Evolutionary conservation across 2,329 filamentous ascomycete genomes (phyloP), one percentile per base, ranked within the genome.

Genomic region (Amylocarpus encephaloides): DNA sequence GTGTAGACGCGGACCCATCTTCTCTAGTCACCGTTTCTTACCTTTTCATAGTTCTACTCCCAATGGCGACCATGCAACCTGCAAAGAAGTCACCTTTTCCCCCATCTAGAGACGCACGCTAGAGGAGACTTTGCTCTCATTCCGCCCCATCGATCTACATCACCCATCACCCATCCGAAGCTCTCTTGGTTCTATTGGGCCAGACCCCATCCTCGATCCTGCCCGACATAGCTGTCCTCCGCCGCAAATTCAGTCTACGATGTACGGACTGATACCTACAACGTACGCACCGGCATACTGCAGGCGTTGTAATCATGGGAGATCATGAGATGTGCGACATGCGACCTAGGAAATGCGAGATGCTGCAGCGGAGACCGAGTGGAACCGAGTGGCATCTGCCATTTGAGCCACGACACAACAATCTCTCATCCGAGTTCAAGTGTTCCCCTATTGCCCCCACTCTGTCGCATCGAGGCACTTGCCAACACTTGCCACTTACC

Each of bases 381-480:
- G 22, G 22, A 7, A 26, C 22, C 22, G 22, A 26, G 22, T 26
- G 22, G 22, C 22, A 26, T 26, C 22, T 26, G 16, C 16, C 58
- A 65, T 55, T 65, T 61, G 62, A 65, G 62, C 62, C 62, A 65
- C 62, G 62, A 64, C 61, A 53, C 61, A 53, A 26, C 32, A 46
- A 38, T 26, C 44, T 15, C 26, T 13, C 12, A 35, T 50, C 39
- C 39, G 43, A 50, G 48, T 49, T 48, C n/a, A 16, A n/a, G 54
- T 19, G 10, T 11, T 5, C 16, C 43, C 16, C 29, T 16, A 12
- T 30, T 6, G 22, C 36, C 38, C 19, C 29, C 39, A 42, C 15
- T 40, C 29, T 22, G 11, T 12, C 18, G 18, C 38, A 16, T 16
- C 22, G 22, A 26, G 18, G 18, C 38, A 22, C 34, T 35, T n/a